Percentiles rank a stretch among this genome's conserved stretches.
phyloP scores from a whole-genome alignment of 2,329 filamentous ascomycete species.

The Setomelanomma holmii region DNA sequence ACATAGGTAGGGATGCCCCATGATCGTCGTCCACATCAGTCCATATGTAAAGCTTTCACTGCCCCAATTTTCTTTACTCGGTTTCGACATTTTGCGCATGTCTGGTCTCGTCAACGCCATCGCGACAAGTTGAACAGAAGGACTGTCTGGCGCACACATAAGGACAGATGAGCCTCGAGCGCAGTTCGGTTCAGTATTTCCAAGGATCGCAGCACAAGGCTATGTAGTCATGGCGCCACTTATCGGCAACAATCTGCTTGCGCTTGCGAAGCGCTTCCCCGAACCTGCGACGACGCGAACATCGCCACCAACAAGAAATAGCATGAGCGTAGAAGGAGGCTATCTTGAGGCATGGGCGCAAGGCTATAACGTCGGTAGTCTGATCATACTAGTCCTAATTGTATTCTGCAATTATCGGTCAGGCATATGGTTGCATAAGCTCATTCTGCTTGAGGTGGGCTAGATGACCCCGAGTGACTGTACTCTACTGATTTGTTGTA shows the following conservation, averaged over 20 bases:
- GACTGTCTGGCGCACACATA: background rate
- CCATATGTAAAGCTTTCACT: conserved; percentile 6
- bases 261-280: conserved; percentile 26
- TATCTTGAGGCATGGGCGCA: conserved; percentile 46
- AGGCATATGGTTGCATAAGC: conserved; percentile 43
- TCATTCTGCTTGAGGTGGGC: conserved; percentile 43
- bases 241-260: conserved; percentile 9
- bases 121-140: background rate
- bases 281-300: conserved; percentile 29
- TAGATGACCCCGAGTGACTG: background rate
- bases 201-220: background rate
- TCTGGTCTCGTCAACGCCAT: background rate
- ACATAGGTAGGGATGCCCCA: conserved; percentile 5
- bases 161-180: background rate
- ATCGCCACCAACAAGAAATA: conserved; percentile 35
- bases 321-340: conserved; percentile 35
- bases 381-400: conserved; percentile 44
- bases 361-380: conserved; percentile 45
- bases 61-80: background rate
- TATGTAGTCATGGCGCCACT: conserved; percentile 33
- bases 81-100: conserved; percentile 1
- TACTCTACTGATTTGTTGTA: conserved; percentile 16
- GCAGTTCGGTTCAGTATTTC: background rate
- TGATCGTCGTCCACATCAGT: conserved; percentile 5
- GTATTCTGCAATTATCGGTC: conserved; percentile 47